Evolutionary conservation across 306 rosid species (phyloP).

Genomic region (Ceratonia siliqua): DNA sequence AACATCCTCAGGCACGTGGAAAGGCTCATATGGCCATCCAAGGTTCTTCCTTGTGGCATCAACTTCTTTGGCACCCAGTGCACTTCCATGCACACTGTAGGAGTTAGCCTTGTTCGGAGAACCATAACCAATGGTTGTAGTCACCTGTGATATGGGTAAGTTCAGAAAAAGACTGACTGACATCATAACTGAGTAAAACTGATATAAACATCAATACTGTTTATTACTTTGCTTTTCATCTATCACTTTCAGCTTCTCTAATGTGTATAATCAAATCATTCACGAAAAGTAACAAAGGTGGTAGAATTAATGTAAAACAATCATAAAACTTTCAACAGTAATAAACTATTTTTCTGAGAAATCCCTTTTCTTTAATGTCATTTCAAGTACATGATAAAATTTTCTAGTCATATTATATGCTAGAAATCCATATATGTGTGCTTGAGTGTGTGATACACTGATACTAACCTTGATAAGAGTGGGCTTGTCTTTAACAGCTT

Average conservation of each 20-base stretch:
- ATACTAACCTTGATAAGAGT: slow-evolving; percentile 85
- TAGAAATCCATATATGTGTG: background rate
- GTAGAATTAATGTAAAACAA: slow-evolving; percentile 10
- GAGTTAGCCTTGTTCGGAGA: slow-evolving; percentile 98
- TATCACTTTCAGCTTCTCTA: slow-evolving; percentile 13
- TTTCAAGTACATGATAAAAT: background rate
- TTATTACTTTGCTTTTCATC: slow-evolving; percentile 11
- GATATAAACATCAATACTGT: background rate
- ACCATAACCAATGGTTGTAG: slow-evolving; percentile 96
- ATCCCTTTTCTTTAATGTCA: background rate
- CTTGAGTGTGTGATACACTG: background rate
- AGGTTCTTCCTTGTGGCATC: slow-evolving; percentile 95
- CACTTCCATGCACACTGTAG: slow-evolving; percentile 97
- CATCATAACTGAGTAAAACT: background rate
- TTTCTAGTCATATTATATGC: background rate
- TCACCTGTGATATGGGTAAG: slow-evolving; percentile 60
- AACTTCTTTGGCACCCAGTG: slow-evolving; percentile 97
- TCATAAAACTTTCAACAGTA: background rate
- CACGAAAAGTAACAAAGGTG: slow-evolving; percentile 9
- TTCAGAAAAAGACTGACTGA: slow-evolving; percentile 14
- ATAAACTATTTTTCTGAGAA: background rate
- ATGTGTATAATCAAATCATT: background rate
- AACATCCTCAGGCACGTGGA: slow-evolving; percentile 97
- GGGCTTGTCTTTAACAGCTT: slow-evolving; percentile 86
- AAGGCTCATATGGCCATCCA: slow-evolving; percentile 95